Evolutionary conservation across 345 rosid species (phyloP).

Genomic region (Gossypium sturtianum): DNA sequence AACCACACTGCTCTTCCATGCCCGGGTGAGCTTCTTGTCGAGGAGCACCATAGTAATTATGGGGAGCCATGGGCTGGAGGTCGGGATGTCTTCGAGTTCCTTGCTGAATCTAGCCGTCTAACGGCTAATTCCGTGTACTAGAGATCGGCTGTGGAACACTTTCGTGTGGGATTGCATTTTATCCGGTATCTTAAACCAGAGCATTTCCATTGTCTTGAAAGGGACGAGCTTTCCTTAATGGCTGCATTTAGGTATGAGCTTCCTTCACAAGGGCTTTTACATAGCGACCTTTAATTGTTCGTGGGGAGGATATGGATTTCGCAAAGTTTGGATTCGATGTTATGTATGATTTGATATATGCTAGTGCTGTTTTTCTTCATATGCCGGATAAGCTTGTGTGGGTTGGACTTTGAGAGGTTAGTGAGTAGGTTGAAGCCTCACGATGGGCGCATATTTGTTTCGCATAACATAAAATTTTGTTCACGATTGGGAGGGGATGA

Average conservation of each 20-base stretch:
- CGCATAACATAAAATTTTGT: slow-evolving; percentile 90
- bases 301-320: slow-evolving; percentile 93
- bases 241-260: slow-evolving; percentile 93
- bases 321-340: slow-evolving; percentile 54
- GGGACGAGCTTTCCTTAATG: slow-evolving; percentile 92
- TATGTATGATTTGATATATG: slow-evolving; percentile 77
- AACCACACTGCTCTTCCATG: slow-evolving; percentile 81
- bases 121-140: slow-evolving; percentile 58
- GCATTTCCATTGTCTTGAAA: slow-evolving; percentile 83
- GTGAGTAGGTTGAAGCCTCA: slow-evolving; percentile 63
- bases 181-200: slow-evolving; percentile 61
- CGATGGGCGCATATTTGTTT: slow-evolving; percentile 82
- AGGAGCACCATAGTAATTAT: slow-evolving; percentile 91
- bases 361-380: slow-evolving; percentile 97
- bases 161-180: slow-evolving; percentile 91
- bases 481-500: slow-evolving; percentile 72
- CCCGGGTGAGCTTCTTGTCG: slow-evolving; percentile 87
- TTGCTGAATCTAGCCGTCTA: slow-evolving; percentile 50
- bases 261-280: slow-evolving; percentile 85
- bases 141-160: slow-evolving; percentile 98
- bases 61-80: slow-evolving; percentile 99
- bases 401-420: slow-evolving; percentile 79
- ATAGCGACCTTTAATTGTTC: slow-evolving; percentile 72
- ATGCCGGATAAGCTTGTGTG: slow-evolving; percentile 96
- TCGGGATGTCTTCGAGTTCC: slow-evolving; percentile 86